Percentiles rank a stretch among this genome's conserved stretches.
Evolutionary conservation across 2,329 filamentous ascomycete genomes (phyloP).

Genomic region (Neobulgaria alba): DNA sequence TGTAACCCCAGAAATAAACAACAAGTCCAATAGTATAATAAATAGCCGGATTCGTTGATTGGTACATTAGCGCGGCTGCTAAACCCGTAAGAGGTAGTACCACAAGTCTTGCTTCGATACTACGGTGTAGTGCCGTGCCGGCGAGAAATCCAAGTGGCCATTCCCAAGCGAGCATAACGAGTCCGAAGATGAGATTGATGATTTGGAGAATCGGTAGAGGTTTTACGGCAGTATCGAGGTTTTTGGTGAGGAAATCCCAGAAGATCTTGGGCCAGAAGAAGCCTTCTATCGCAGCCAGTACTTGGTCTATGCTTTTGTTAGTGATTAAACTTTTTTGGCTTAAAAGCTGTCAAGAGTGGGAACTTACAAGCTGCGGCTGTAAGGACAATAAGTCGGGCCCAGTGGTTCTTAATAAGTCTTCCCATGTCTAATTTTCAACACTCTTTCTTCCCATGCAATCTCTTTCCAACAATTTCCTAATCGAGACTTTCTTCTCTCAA

Average conservation of each 20-base stretch:
- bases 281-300: constrained; percentile 71
- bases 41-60: constrained; percentile 82
- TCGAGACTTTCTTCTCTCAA: constrained; percentile 6
- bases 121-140: constrained; percentile 71
- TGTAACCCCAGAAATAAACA: constrained; percentile 95
- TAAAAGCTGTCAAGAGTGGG: constrained; percentile 5
- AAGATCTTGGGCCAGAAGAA: constrained; percentile 99
- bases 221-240: constrained; percentile 76
- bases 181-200: constrained; percentile 76
- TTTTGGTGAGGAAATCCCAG: constrained; percentile 92
- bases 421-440: constrained; percentile 55
- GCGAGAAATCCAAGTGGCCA: constrained; percentile 78
- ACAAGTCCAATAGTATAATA: constrained; percentile 83
- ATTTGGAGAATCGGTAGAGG: constrained; percentile 84
- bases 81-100: constrained; percentile 73
- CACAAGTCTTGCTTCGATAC: constrained; percentile 76
- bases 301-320: constrained; percentile 56
- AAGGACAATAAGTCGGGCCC: constrained; percentile 88
- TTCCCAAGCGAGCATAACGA: constrained; percentile 77
- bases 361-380: constrained; percentile 56
- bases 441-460: constrained; percentile 12
- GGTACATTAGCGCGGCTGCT: constrained; percentile 72
- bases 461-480: background rate
- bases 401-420: constrained; percentile 98
- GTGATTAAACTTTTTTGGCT: constrained; percentile 3